Percentiles rank a stretch among this genome's conserved stretches.
phyloP scores from a whole-genome alignment of 2,329 filamentous ascomycete species.

The Paraphoma sp. region DNA sequence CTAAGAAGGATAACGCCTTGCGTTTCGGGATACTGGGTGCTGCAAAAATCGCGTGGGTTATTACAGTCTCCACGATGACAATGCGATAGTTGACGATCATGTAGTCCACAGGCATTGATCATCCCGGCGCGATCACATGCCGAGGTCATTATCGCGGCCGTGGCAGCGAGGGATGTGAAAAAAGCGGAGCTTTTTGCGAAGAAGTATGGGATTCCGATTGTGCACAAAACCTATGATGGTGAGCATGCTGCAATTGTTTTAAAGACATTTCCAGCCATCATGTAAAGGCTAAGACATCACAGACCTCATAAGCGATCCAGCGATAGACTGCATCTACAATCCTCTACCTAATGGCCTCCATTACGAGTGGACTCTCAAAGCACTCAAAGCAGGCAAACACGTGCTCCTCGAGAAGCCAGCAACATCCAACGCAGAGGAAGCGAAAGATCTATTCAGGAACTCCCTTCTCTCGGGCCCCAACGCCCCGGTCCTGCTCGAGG shows the following conservation, averaged over 20 bases:
- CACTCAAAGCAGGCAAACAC: constrained; percentile 53
- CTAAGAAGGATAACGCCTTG: constrained; percentile 31
- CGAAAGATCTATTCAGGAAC: constrained; percentile 49
- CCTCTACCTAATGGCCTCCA: constrained; percentile 55
- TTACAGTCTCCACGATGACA: not conserved
- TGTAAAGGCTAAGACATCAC: not conserved
- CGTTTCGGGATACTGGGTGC: constrained; percentile 47
- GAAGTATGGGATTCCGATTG: constrained; percentile 59
- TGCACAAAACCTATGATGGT: constrained; percentile 60
- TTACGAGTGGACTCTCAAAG: constrained; percentile 51
- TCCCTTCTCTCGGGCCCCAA: constrained; percentile 41
- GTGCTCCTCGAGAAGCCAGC: constrained; percentile 57
- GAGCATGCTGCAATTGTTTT: constrained; percentile 4
- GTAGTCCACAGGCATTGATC: constrained; percentile 54
- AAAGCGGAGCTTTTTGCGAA: constrained; percentile 60
- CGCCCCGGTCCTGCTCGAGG: constrained; percentile 53
- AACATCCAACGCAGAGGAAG: constrained; percentile 51
- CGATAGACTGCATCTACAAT: constrained; percentile 53
- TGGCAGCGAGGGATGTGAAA: constrained; percentile 59
- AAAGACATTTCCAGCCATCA: no score
- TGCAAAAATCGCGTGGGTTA: constrained; percentile 41
- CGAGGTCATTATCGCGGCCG: constrained; percentile 60
- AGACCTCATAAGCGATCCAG: constrained; percentile 48
- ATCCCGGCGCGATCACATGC: constrained; percentile 60
- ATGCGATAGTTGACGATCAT: not conserved